A percentile compares a stretch with the other conserved stretches of the same genome.
Evolutionary conservation across 305 asterid species (phyloP).

Genomic region (Striga hermonthica): DNA sequence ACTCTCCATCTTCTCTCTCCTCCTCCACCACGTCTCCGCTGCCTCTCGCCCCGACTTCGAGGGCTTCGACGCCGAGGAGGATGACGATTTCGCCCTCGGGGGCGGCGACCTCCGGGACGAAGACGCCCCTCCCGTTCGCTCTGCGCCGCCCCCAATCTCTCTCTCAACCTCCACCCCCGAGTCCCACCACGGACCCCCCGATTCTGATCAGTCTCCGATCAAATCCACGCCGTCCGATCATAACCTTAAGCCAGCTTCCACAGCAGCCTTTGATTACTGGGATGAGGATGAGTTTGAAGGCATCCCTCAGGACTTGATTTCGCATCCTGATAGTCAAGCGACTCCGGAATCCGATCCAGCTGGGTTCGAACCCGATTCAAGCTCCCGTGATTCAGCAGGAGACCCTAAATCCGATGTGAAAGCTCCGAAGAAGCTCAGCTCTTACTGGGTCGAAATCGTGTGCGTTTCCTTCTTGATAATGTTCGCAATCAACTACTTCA

Average conservation of each 20-base stretch:
- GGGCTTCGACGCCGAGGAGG: conserved; percentile 97
- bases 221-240: conserved; percentile 49
- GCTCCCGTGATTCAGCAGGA: conserved; percentile 23
- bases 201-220: conserved; percentile 35
- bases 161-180: conserved; percentile 53
- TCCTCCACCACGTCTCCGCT: conserved; percentile 57
- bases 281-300: conserved; percentile 99
- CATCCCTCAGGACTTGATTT: conserved; percentile 42
- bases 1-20: conserved; percentile 59
- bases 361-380: conserved; percentile 40
- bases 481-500: conserved; percentile 67
- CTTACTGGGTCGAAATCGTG: conserved; percentile 59
- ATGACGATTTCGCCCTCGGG: conserved; percentile 43
- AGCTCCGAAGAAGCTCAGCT: conserved; percentile 39
- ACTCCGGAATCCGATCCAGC: conserved; percentile 34
- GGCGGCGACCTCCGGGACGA: conserved; percentile 47
- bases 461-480: conserved; percentile 68
- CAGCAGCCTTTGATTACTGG: conserved; percentile 75
- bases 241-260: conserved; percentile 49
- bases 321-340: conserved; percentile 28
- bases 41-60: conserved; percentile 68
- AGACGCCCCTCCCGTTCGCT: conserved; percentile 39
- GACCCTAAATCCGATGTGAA: conserved; percentile 33
- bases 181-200: conserved; percentile 63
- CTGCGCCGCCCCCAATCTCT: conserved; percentile 60